phyloP scores from a whole-genome alignment of 140 eudicot species.

The Bidens hawaiensis region DNA sequence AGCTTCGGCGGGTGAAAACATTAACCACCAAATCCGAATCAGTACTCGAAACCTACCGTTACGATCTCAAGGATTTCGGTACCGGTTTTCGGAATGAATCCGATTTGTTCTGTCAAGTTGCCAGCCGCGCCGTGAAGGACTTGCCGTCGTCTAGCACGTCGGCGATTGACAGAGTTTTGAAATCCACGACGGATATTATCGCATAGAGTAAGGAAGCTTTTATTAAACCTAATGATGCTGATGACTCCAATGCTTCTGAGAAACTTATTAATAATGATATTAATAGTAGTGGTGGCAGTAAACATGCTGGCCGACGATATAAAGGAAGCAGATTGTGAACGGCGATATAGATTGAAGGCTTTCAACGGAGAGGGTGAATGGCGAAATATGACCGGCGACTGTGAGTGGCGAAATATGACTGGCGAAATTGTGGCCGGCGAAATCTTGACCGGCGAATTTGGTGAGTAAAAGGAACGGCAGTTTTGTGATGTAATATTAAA shows the following conservation, averaged over 20 bases:
- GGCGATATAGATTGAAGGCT: no score
- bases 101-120: slow-evolving; percentile 54
- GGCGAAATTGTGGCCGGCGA: no score
- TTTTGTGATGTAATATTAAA: no score
- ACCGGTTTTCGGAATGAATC: slow-evolving; percentile 73
- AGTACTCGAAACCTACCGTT: slow-evolving; percentile 60
- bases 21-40: slow-evolving; percentile 65
- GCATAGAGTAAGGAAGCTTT: slow-evolving; percentile 43
- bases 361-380: no score
- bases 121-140: slow-evolving; percentile 73
- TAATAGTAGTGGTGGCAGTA: no score
- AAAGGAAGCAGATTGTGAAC: no score
- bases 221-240: slow-evolving; percentile 25
- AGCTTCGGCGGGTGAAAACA: slow-evolving; percentile 69
- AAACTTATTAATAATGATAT: neutral
- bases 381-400: no score
- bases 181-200: slow-evolving; percentile 60
- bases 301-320: no score
- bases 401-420: no score
- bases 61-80: slow-evolving; percentile 75
- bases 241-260: slow-evolving; percentile 7
- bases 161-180: slow-evolving; percentile 55
- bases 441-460: no score
- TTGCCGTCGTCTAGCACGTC: slow-evolving; percentile 33
- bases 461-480: no score